phyloP scores from a whole-genome alignment of 495 filamentous ascomycete species.

The Aspergillus carlsbadensis region DNA sequence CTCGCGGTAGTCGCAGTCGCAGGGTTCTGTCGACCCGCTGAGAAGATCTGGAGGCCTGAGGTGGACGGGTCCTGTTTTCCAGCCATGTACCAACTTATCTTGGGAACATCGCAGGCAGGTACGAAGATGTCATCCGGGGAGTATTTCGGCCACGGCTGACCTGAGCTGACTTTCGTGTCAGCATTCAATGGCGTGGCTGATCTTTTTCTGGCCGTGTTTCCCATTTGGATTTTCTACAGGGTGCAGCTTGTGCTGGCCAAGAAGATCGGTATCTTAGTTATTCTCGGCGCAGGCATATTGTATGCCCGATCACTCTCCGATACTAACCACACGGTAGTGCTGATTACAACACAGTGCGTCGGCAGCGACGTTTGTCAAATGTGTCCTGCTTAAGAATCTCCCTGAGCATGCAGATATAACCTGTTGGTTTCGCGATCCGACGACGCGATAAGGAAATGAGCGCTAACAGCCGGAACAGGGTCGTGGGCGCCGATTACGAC shows the following conservation, averaged over 20 bases:
- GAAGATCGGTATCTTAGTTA: slow-evolving; percentile 5
- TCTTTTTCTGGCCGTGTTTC: slow-evolving; percentile 6
- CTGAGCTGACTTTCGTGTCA: not conserved
- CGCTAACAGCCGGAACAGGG: not conserved
- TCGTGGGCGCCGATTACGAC: slow-evolving; percentile 13
- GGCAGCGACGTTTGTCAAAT: slow-evolving; percentile 11
- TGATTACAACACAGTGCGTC: not conserved
- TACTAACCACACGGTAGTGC: not conserved
- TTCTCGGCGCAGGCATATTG: slow-evolving; percentile 11
- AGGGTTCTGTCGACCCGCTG: slow-evolving; percentile 12
- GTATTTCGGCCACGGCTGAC: no score
- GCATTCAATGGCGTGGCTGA: slow-evolving; percentile 12
- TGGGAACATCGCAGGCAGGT: slow-evolving; percentile 11
- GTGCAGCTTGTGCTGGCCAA: not conserved
- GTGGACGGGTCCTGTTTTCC: slow-evolving; percentile 4
- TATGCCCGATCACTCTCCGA: no score
- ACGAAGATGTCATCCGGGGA: no score
- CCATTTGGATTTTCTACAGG: slow-evolving; percentile 1
- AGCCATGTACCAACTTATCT: slow-evolving; percentile 6
- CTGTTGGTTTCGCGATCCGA: not conserved
- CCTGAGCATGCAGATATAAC: slow-evolving; percentile 7
- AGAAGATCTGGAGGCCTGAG: slow-evolving; percentile 14
- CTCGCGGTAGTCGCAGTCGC: slow-evolving; percentile 11
- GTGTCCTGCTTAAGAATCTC: slow-evolving; percentile 9
- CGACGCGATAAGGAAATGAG: not conserved